Evolutionary conservation across 257 asterid species (phyloP).

Genomic region (Forsythia suspensa): DNA sequence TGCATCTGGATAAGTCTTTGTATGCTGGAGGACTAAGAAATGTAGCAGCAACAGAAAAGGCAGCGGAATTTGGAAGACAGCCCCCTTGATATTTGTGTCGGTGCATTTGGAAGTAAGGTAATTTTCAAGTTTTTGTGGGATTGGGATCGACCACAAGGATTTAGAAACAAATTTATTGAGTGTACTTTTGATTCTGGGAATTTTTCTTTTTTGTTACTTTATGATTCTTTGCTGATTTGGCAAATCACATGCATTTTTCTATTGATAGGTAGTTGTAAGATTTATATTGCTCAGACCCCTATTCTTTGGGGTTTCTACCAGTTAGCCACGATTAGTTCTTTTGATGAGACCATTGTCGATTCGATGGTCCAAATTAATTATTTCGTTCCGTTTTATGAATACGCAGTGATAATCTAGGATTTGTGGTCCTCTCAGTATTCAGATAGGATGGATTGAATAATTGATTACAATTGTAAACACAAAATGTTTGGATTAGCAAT

Average conservation of each 20-base stretch:
- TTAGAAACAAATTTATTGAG: background rate
- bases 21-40: background rate
- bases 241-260: no score
- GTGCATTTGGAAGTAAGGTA: background rate
- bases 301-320: background rate
- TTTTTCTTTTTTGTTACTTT: no score
- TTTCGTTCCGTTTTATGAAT: background rate
- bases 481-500: background rate
- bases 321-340: background rate
- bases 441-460: background rate
- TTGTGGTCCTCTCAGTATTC: background rate
- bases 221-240: no score
- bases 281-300: background rate
- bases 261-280: no score
- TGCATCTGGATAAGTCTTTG: background rate
- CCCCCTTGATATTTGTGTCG: background rate
- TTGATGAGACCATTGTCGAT: background rate
- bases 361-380: background rate
- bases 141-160: background rate
- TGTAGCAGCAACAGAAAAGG: background rate
- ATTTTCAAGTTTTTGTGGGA: background rate
- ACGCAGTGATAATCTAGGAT: background rate
- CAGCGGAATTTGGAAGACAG: background rate
- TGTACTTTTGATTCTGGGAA: no score
- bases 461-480: background rate